Base-by-base conservation (phyloP, 2,329 filamentous ascomycete species). In the Leptographium flavum region DNA sequence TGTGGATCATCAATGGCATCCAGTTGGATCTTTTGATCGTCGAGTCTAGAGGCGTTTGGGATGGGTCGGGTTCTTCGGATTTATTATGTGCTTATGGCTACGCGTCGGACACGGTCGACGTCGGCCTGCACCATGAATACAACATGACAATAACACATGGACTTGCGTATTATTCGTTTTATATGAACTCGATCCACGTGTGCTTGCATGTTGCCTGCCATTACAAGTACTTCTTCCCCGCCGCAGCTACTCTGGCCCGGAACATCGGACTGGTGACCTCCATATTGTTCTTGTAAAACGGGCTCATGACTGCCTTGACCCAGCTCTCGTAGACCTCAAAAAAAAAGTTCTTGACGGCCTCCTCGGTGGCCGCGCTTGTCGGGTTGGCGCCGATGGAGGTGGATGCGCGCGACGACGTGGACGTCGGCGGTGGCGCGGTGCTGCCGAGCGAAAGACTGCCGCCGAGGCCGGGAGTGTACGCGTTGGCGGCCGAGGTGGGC, bases 271-370 rank as follows among this genome's bases (percentile, higher is more conserved):
- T 96, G 58, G 73, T 79, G 43, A 98, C 80, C 54, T 85, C 81
- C 71, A 83, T 83, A 52, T 94, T 90, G 45, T 82, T 77, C 45
- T 74, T 73, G 67, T 95, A 96, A 62, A 98, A 98, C 0, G 92
- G 92, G 59, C 79, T 96, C 92, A 98, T 96, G 47, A 88, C 79
- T 13, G 88, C 85, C 72, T 98, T 98, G 52, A 94, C 77, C 81
- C 90, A 98, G 54, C 81, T 87, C 65, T 98, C 92, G 65, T 95
- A 96, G 13, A 95, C 84, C 60, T 98, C 92, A 15, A 75, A 73
- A 67, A 98, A 94, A 67, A 96, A 98, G 63, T 86, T 86, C 60
- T 87, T 80, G 55, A 96, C 84, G 5, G 92, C 90, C 66, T 98
- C 92, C 65, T 98, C 92, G 5, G 90, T 94, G 59, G 90, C 86